Conservation (phyloP, 768 basidiomycete genomes). For the Tricholoma flavovirens region DNA sequence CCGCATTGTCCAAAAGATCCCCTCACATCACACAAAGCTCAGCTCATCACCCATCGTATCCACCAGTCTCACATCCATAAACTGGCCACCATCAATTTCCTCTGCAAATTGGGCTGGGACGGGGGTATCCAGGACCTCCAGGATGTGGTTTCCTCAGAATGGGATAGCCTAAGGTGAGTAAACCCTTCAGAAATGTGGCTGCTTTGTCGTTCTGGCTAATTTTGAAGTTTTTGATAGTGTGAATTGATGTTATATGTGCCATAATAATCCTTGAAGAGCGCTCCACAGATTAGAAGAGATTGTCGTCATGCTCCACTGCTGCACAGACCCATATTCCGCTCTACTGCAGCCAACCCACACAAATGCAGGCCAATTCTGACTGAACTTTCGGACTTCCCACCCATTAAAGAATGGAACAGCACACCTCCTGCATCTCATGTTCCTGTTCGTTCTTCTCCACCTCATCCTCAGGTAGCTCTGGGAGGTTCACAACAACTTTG, state of each 20-base stretch:
- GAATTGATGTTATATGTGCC: too few relatives aligned
- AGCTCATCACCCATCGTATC: too few relatives aligned
- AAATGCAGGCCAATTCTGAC: neutral
- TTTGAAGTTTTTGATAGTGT: too few relatives aligned
- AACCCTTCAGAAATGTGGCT: too few relatives aligned
- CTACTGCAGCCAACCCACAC: neutral
- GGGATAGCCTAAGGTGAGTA: too few relatives aligned
- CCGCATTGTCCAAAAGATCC: neutral
- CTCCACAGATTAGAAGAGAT: neutral
- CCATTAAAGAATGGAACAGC: neutral
- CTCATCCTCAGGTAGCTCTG: neutral
- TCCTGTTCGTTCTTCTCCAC: neutral
- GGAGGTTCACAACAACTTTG: neutral
- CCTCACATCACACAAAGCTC: neutral
- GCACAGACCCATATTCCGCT: neutral
- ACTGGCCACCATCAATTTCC: too few relatives aligned
- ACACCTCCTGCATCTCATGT: neutral
- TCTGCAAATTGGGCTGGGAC: too few relatives aligned
- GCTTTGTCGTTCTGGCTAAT: too few relatives aligned
- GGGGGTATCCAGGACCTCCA: too few relatives aligned
- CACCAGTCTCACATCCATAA: too few relatives aligned
- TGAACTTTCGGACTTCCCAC: slow-evolving; percentile 1
- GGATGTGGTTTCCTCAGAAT: too few relatives aligned
- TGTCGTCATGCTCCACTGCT: neutral
- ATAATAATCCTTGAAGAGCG: neutral